phyloP scores from a whole-genome alignment of 345 rosid genomes.

The Gossypium raimondii region DNA sequence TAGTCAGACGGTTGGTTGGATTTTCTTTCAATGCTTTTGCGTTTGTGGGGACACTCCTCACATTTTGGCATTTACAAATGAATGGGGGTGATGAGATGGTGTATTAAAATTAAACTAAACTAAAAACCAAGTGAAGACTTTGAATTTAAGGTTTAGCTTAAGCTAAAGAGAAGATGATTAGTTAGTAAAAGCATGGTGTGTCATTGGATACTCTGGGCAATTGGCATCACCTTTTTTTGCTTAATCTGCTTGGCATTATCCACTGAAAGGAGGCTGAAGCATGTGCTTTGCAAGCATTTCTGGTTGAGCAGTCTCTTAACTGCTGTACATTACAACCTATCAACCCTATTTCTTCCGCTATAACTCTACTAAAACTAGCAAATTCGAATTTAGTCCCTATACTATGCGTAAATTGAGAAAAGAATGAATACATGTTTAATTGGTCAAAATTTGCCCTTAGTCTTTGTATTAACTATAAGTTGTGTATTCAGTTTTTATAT shows the following conservation, averaged over 20 bases:
- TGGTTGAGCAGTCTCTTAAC: constrained; percentile 3
- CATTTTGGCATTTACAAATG: not conserved
- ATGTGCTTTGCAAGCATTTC: constrained; percentile 18
- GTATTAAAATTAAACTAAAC: not conserved
- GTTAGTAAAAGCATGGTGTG: not conserved
- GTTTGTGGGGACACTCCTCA: constrained; percentile 14
- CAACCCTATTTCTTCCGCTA: constrained; percentile 9
- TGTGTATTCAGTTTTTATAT: no score
- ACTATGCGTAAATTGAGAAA: not conserved
- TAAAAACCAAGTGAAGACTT: not conserved
- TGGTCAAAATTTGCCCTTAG: no score
- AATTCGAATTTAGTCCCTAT: not conserved
- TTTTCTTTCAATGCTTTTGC: constrained; percentile 32
- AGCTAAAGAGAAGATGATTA: not conserved
- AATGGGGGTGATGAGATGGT: not conserved
- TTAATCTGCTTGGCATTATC: constrained; percentile 13
- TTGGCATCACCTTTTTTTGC: not conserved
- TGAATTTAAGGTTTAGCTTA: not conserved
- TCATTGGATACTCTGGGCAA: constrained; percentile 11
- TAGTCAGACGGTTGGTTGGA: constrained; percentile 53
- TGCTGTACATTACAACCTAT: constrained; percentile 19
- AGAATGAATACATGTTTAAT: no score
- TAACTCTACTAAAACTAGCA: not conserved
- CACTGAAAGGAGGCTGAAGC: constrained; percentile 7
- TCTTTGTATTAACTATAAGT: no score